These are phyloP conservation scores for Nevesoporus exiguus DNA, from an alignment of 768 basidiomycete species.

Conservation along the genomic window DNA sequence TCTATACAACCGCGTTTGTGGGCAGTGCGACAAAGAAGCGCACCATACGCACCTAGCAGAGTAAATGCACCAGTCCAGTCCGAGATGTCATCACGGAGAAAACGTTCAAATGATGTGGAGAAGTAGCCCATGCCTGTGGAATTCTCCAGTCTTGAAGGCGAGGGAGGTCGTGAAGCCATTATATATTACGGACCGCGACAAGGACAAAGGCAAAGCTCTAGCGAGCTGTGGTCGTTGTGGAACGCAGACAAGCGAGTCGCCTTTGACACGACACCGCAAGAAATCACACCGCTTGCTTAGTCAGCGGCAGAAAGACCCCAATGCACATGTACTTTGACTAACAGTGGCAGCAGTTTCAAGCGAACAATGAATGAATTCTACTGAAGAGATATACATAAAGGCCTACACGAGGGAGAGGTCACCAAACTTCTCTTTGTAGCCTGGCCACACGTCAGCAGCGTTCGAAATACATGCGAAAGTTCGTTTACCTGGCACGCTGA, in stretches of 20 bases:
- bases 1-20: constrained; percentile 44
- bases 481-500: constrained; percentile 85
- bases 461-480: neutral
- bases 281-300: constrained; percentile 16
- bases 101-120: constrained; percentile 68
- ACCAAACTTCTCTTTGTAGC: constrained; percentile 96
- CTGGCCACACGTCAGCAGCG: constrained; percentile 34
- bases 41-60: constrained; percentile 59
- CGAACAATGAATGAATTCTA: constrained; percentile 16
- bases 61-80: constrained; percentile 84
- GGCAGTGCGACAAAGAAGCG: neutral
- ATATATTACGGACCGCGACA: constrained; percentile 8
- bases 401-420: constrained; percentile 87
- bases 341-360: too few relatives aligned
- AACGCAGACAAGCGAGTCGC: constrained; percentile 5
- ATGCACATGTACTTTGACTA: too few relatives aligned
- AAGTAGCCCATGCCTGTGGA: constrained; percentile 50
- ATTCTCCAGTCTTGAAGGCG: constrained; percentile 34
- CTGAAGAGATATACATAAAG: constrained; percentile 19
- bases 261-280: neutral
- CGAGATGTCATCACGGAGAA: constrained; percentile 67
- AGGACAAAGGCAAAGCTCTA: constrained; percentile 15
- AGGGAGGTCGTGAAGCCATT: constrained; percentile 39
- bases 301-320: constrained; percentile 10
- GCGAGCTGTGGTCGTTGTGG: constrained; percentile 2